Evolutionary conservation across 1,284 basidiomycete genomes (phyloP), one percentile per base, ranked within the genome.

Genomic region (Phylloporus sp.): DNA sequence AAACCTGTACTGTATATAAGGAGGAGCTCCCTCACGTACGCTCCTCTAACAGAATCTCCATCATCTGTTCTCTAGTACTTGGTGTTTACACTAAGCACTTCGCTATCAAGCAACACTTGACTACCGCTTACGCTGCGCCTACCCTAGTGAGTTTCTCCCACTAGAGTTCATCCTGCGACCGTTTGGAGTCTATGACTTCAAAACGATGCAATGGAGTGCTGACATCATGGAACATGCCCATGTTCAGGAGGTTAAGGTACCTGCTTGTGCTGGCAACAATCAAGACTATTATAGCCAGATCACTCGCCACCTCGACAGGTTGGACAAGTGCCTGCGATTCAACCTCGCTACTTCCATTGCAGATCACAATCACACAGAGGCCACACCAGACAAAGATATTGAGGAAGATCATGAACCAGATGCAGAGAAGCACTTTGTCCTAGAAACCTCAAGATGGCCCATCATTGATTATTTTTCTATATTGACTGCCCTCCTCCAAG

Each of bases 141-240:
- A 32, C 32, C 32, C 7, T 7, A 32, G 32, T 32, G 32, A 32
- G 32, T 32, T 5, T 32, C n/a, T 32, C 32, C 32, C 32, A 32
- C 32, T 32, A 5, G 7, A 7, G 7, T 7, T 32, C 32, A 32
- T 32, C 32, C 32, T 32, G n/a, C 32, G 32, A 32, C 32, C 32
- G 5, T 32, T 32, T 32, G 32, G 32, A 32, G 32, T 32, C 7
- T 32, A 5, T 7, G 5, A 32, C 32, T 32, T 7, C 32, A 32
- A 32, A 32, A 32, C 14, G 8, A 60, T 60, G 14, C 63, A 65
- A 35, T 65, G 49, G 58, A 59, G n/a, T n/a, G 64, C 64, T 6
- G 47, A 65, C 17, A 12, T 60, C 20, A 65, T 35, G 8, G 58
- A 60, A 29, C 64, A 65, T 27, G 39, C 59, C 4, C 64, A 65